Conservation (phyloP, 192 early-diverging fungal species). For the Umbelopsis sp. region DNA sequence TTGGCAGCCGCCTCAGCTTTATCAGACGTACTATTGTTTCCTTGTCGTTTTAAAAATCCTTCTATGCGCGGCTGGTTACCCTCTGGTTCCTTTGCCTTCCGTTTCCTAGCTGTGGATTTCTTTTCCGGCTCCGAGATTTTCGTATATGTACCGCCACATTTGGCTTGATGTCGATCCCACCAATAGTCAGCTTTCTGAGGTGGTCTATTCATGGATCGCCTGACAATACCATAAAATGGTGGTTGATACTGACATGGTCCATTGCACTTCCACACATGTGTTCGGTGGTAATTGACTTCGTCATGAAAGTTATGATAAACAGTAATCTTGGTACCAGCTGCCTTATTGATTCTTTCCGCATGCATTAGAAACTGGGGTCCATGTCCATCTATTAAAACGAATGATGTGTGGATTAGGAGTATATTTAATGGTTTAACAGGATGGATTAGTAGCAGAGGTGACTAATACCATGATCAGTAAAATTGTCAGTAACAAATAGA, state of each 20-base stretch:
- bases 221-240: constrained; percentile 62
- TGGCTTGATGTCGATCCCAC: constrained; percentile 58
- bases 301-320: constrained; percentile 72
- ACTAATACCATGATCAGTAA: constrained; percentile 43
- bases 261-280: constrained; percentile 68
- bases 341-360: constrained; percentile 55
- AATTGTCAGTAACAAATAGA: constrained; percentile 59
- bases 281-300: constrained; percentile 65
- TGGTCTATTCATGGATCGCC: constrained; percentile 64
- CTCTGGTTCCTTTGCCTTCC: neutral
- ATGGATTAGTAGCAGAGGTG: neutral
- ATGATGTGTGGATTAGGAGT: neutral
- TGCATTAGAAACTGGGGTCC: constrained; percentile 58
- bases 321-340: constrained; percentile 54
- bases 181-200: constrained; percentile 71
- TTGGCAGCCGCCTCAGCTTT: neutral
- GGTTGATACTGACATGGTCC: constrained; percentile 53
- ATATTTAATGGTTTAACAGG: too few relatives aligned
- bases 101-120: neutral
- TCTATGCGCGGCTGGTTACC: neutral
- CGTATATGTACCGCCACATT: constrained; percentile 65
- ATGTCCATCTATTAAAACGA: constrained; percentile 49
- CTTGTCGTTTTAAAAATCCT: neutral
- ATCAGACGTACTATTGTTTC: neutral
- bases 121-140: constrained; percentile 60